Percentiles rank a stretch among this genome's conserved stretches.
phyloP scores from a whole-genome alignment of 75 land plant genomes.

The Selaginella tamariscina region DNA sequence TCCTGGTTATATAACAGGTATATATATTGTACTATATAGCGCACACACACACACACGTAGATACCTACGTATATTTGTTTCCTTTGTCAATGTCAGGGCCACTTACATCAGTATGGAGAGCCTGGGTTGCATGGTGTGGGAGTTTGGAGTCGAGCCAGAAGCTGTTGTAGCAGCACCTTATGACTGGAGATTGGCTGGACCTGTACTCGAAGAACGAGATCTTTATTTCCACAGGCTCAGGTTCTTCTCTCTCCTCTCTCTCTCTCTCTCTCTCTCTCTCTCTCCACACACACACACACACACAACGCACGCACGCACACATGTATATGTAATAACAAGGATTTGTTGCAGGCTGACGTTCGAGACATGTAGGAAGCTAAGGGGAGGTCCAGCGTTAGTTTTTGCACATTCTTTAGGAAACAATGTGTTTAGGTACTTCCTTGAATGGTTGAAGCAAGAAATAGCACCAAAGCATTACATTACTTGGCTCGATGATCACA shows the following conservation, averaged over 20 bases:
- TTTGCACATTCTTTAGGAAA: conserved; percentile 97
- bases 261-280: too few relatives aligned
- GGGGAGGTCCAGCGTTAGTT: conserved; percentile 95
- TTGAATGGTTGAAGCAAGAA: conserved; percentile 96
- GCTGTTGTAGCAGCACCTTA: conserved; percentile 90
- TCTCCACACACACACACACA: too few relatives aligned
- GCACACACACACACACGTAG: too few relatives aligned
- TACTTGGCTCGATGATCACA: conserved; percentile 87
- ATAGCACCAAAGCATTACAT: conserved; percentile 78
- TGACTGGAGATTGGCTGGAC: conserved; percentile 90
- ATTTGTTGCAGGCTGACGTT: conserved; percentile 66
- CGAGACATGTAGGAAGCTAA: conserved; percentile 84
- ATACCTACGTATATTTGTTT: too few relatives aligned
- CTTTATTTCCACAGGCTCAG: conserved; percentile 95
- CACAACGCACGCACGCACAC: background rate
- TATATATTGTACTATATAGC: conserved; percentile 5
- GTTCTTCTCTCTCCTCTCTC: too few relatives aligned
- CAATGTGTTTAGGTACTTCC: conserved; percentile 92
- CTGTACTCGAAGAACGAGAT: too few relatives aligned
- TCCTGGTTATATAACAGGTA: conserved; percentile 97
- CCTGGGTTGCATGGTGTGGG: conserved; percentile 93
- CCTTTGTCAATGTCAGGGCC: conserved; percentile 82
- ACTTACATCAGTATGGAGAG: conserved; percentile 94
- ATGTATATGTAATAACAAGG: too few relatives aligned
- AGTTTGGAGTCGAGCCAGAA: conserved; percentile 95